Evolutionary conservation across 331 rosid genomes (phyloP).

Genomic region (Cydonia oblonga): DNA sequence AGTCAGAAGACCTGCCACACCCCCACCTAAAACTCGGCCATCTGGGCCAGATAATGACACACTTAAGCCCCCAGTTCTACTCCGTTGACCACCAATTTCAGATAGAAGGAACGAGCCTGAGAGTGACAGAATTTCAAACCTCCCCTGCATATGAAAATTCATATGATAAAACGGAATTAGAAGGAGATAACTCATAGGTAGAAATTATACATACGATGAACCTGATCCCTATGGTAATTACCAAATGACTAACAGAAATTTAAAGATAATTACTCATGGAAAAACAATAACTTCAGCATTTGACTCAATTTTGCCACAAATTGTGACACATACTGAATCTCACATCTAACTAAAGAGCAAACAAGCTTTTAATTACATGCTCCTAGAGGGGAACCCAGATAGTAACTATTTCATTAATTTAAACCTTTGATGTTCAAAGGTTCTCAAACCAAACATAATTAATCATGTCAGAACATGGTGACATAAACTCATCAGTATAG

Average conservation of each 20-base stretch:
- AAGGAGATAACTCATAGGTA: neutral
- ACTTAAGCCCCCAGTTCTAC: slow-evolving; percentile 46
- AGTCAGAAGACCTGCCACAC: slow-evolving; percentile 45
- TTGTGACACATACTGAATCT: neutral
- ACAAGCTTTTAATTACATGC: neutral
- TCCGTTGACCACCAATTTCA: slow-evolving; percentile 27
- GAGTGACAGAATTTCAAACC: slow-evolving; percentile 58
- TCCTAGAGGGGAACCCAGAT: neutral
- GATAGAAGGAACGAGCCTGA: slow-evolving; percentile 43
- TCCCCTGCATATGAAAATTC: slow-evolving; percentile 43
- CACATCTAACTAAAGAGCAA: neutral
- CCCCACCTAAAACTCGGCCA: slow-evolving; percentile 60
- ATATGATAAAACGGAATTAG: neutral
- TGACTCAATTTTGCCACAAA: neutral
- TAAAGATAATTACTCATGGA: neutral
- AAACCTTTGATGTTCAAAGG: neutral
- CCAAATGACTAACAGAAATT: neutral
- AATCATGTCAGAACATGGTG: neutral
- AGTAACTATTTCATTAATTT: neutral
- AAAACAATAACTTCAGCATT: neutral
- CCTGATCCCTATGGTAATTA: neutral
- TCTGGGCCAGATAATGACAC: slow-evolving; percentile 60
- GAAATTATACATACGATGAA: neutral
- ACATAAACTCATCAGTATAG: neutral
- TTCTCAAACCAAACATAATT: neutral